Evolutionary conservation across 1,139 yeast genomes (phyloP).

Genomic region (Yamadazyma oceani): DNA sequence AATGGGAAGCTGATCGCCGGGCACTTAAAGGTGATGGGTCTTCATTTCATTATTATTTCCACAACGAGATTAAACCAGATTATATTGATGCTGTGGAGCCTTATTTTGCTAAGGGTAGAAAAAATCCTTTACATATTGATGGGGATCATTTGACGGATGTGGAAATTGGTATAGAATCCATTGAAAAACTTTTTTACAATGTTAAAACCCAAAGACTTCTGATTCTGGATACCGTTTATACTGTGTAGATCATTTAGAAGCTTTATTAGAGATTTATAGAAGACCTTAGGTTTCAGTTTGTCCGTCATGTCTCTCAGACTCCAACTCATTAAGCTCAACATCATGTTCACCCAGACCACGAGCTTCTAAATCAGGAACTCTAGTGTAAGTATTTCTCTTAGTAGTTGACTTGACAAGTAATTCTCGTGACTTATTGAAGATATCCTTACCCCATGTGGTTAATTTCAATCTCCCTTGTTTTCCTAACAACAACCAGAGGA

Average conservation of each 20-base stretch:
- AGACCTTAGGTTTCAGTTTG: no score
- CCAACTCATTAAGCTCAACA: conserved; percentile 11
- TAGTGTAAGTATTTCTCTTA: conserved; percentile 1
- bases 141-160: conserved; percentile 24
- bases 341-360: conserved; percentile 1
- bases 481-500: conserved; percentile 53
- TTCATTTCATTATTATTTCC: conserved; percentile 27
- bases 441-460: conserved; percentile 10
- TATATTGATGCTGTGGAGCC: conserved; percentile 23
- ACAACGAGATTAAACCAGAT: conserved; percentile 19
- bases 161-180: conserved; percentile 21
- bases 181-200: conserved; percentile 27
- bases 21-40: conserved; percentile 22
- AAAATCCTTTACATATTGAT: conserved; percentile 27
- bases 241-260: not conserved
- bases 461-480: conserved; percentile 23
- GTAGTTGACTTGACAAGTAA: conserved; percentile 2
- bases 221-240: conserved; percentile 12
- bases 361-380: conserved; percentile 5
- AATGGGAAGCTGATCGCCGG: conserved; percentile 29
- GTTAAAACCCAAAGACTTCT: conserved; percentile 17
- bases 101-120: conserved; percentile 25
- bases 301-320: no score
- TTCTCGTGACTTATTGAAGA: not conserved
- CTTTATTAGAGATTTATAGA: no score